Percentiles rank a stretch among this genome's conserved stretches.
These are phyloP conservation scores for Phytophthora melonis DNA, from an alignment of 352 stramenopile genomes.

Conservation along the genomic window DNA sequence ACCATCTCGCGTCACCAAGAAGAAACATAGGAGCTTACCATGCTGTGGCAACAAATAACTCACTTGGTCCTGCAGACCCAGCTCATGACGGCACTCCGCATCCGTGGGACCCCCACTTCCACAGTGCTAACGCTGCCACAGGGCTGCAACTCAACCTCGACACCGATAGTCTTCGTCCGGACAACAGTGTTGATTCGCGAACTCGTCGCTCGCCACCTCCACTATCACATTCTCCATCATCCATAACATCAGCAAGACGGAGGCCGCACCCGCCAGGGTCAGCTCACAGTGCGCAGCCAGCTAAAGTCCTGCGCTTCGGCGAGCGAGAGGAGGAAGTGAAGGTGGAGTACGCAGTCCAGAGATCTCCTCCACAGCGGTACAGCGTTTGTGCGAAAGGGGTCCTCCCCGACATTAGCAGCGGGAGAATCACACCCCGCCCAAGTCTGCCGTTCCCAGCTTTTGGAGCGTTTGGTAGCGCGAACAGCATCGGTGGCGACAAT, in stretches of 20 bases:
- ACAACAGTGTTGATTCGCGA: conserved; percentile 1
- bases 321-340: conserved; percentile 31
- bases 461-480: background rate
- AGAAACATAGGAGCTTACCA: conserved; percentile 39
- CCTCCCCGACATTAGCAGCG: conserved; percentile 24
- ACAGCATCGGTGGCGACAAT: background rate
- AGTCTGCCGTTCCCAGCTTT: conserved; percentile 16
- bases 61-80: background rate
- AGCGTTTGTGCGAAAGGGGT: conserved; percentile 14
- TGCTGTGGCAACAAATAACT: background rate
- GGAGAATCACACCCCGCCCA: conserved; percentile 7
- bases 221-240: conserved; percentile 22
- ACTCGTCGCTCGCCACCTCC: conserved; percentile 13
- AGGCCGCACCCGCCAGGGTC: conserved; percentile 13
- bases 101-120: background rate
- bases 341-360: conserved; percentile 31
- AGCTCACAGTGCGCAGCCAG: conserved; percentile 1
- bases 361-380: background rate
- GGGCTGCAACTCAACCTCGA: conserved; percentile 28
- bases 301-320: conserved; percentile 22
- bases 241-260: conserved; percentile 11
- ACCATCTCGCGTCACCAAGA: conserved; percentile 40
- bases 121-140: background rate
- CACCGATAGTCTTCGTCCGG: conserved; percentile 1
- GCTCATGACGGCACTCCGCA: background rate